phyloP scores from a whole-genome alignment of 2,329 filamentous ascomycete genomes.

The Zymoseptoria ardabiliae region DNA sequence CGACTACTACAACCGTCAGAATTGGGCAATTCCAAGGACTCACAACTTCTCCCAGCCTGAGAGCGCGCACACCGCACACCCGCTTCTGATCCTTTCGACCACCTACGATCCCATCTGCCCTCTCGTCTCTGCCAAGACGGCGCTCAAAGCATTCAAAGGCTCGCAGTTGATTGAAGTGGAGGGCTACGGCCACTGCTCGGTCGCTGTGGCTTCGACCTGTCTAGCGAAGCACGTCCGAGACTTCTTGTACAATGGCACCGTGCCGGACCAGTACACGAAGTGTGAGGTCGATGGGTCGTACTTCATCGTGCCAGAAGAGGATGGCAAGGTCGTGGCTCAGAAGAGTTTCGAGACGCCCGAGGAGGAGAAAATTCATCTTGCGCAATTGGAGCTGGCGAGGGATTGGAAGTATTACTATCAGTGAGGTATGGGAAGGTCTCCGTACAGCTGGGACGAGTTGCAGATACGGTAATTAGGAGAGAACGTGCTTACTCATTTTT shows the following conservation, averaged over 20 bases:
- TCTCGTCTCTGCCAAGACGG: constrained; percentile 14
- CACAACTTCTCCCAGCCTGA: constrained; percentile 15
- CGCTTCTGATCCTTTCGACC: constrained; percentile 14
- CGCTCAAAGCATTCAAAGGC: constrained; percentile 10
- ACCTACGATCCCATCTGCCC: constrained; percentile 19
- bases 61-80: constrained; percentile 12
- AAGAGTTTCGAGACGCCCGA: constrained; percentile 10
- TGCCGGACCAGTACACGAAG: constrained; percentile 13
- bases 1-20: constrained; percentile 12
- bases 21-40: constrained; percentile 13
- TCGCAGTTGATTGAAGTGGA: constrained; percentile 15
- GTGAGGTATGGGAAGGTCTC: neutral
- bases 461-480: neutral
- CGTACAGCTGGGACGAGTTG: neutral
- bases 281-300: constrained; percentile 19
- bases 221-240: constrained; percentile 14
- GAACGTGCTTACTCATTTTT: neutral
- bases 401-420: constrained; percentile 11
- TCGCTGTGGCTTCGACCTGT: constrained; percentile 16
- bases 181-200: constrained; percentile 17
- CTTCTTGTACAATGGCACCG: constrained; percentile 15
- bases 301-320: constrained; percentile 18
- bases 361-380: constrained; percentile 15
- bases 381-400: constrained; percentile 17
- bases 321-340: constrained; percentile 15